Evolutionary conservation across 2,329 filamentous ascomycete genomes (phyloP).

Genomic region (Fusarium compactum): DNA sequence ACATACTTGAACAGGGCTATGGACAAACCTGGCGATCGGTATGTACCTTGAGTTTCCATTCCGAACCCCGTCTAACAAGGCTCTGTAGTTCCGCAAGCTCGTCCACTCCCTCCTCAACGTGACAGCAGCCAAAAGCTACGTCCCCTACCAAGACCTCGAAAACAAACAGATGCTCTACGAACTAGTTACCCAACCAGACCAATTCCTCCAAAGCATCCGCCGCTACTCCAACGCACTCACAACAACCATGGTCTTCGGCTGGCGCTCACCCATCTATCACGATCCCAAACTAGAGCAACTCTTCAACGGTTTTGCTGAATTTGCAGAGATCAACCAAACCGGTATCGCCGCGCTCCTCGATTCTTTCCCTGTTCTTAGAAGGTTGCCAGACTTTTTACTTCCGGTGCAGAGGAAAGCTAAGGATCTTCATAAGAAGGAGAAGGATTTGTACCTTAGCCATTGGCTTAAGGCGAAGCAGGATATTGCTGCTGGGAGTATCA

Average conservation of each 20-base stretch:
- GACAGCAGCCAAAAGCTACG: constrained; percentile 7
- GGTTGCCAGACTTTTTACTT: neutral
- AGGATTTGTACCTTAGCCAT: constrained; percentile 3
- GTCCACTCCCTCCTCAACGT: constrained; percentile 7
- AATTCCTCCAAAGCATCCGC: neutral
- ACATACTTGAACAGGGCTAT: neutral
- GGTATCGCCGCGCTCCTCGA: constrained; percentile 3
- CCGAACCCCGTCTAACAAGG: accelerated
- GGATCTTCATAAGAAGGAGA: constrained; percentile 10
- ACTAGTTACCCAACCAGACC: neutral
- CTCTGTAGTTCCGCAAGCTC: neutral
- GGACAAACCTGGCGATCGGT: constrained; percentile 9
- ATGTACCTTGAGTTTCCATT: accelerated
- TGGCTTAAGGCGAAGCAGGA: constrained; percentile 1
- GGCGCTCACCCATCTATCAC: constrained; percentile 2
- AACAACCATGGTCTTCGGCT: constrained; percentile 15
- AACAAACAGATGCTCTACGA: constrained; percentile 15
- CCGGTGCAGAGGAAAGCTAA: constrained; percentile 7
- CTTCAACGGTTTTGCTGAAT: constrained; percentile 1
- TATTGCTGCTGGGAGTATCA: constrained; percentile 29
- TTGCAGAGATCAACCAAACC: constrained; percentile 13
- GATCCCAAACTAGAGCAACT: constrained; percentile 4
- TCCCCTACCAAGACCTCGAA: constrained; percentile 3
- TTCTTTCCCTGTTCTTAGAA: neutral
- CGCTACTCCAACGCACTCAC: constrained; percentile 11